These are phyloP conservation scores for Rhodotorula sp. DNA, from an alignment of 1,284 basidiomycete genomes.

Conservation along the genomic window DNA sequence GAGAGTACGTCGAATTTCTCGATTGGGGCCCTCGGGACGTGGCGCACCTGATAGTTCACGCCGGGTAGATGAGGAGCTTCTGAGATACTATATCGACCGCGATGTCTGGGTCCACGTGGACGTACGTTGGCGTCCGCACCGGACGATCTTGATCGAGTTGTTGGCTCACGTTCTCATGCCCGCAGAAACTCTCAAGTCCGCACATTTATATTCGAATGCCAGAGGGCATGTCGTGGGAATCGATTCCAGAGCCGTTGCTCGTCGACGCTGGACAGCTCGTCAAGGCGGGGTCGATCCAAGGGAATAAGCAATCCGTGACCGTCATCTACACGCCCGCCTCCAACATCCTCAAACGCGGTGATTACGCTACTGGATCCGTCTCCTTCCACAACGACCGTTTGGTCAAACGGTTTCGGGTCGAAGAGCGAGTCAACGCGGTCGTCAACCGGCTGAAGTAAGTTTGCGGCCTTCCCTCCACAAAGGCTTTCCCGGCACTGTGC, in stretches of 20 bases:
- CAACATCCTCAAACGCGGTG: slow-evolving; percentile 76
- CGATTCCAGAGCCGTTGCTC: slow-evolving; percentile 74
- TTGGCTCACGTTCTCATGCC: background rate
- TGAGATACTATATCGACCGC: slow-evolving; percentile 36
- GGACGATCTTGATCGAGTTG: slow-evolving; percentile 3
- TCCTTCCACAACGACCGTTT: slow-evolving; percentile 87
- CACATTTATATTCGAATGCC: slow-evolving; percentile 30
- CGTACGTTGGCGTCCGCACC: background rate
- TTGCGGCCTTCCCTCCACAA: background rate
- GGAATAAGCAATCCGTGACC: slow-evolving; percentile 66
- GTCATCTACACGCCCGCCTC: slow-evolving; percentile 77
- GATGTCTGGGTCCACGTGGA: slow-evolving; percentile 53
- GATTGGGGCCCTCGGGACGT: too few relatives aligned
- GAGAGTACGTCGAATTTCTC: slow-evolving; percentile 67
- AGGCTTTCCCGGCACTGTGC: background rate
- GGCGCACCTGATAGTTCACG: background rate
- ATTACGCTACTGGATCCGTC: slow-evolving; percentile 94
- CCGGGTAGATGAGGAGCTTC: slow-evolving; percentile 27
- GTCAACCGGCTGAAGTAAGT: slow-evolving; percentile 75
- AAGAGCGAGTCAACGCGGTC: slow-evolving; percentile 79
- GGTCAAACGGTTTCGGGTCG: slow-evolving; percentile 64
- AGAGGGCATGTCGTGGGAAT: slow-evolving; percentile 74
- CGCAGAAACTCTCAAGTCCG: slow-evolving; percentile 11
- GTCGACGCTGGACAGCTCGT: slow-evolving; percentile 85
- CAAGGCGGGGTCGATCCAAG: slow-evolving; percentile 86